Evolutionary conservation across 2,329 filamentous ascomycete genomes (phyloP), one percentile per base, ranked within the genome.

Genomic region (Elsinoe perseae): DNA sequence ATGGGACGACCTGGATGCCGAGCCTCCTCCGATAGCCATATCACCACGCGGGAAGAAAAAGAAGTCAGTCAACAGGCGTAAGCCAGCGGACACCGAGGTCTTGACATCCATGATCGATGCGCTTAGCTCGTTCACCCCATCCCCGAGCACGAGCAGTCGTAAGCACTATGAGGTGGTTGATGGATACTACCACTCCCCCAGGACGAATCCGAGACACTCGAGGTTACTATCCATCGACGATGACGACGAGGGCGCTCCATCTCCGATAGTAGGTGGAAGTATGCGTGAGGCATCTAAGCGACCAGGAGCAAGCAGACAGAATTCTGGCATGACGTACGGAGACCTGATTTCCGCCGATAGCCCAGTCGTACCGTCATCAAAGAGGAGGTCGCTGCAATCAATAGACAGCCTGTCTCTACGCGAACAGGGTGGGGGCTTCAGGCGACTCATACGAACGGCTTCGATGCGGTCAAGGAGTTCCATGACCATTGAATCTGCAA

Each of bases 281-380:
- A 23, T 56, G 18, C 43, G 73, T 50, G 6, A 44, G 20, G 23
- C 20, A 25, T 2, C n/a, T 75, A 16, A 66, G 62, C 36, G 70
- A 71, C 5, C 72, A 74, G 5, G 67, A 67, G 27, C 64, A 20
- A 52, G 52, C 38, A 54, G 58, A 40, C 50, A 52, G 12, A 57
- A 75, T 59, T 87, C 87, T 67, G 85, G 86, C 46, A 80, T 88
- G 71, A 86, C 88, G 66, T 89, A 89, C 77, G 82, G 84, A 58
- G 78, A 77, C 28, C 53, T 54, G 16, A 40, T 52, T 8, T 43
- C 54, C 76, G 80, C 80, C 28, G 74, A 77, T 59, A 73, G 89
- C 10, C 89, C 90, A 16, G 80, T 92, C 56, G 80, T 95, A 63
- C 84, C 86, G 61, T 95, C 91, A 28, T 82, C 89, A 28, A 91